A percentile compares a stretch with the other conserved stretches of the same genome.
Evolutionary conservation across 129 eudicot species (phyloP).

Genomic region (Pulicaria dysenterica): DNA sequence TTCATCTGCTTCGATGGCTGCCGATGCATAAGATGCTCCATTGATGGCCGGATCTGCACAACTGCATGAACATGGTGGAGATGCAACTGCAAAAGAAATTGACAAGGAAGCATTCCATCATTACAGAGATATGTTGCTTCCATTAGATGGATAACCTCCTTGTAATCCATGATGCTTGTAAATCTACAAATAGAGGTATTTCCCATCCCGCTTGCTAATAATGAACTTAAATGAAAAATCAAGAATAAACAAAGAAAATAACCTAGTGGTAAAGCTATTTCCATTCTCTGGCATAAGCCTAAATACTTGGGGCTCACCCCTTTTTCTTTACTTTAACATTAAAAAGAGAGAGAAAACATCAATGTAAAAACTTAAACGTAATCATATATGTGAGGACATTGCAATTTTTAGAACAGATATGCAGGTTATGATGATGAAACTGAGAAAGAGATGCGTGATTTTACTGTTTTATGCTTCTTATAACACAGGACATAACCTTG

Average conservation of each 20-base stretch:
- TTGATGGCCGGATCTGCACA: constrained; percentile 90
- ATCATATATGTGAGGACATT: not conserved
- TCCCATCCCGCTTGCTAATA: not conserved
- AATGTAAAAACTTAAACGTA: not conserved
- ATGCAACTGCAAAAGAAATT: constrained; percentile 76
- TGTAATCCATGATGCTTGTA: constrained; percentile 10
- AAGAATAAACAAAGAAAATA: not conserved
- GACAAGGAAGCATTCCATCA: constrained; percentile 16
- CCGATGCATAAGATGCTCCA: constrained; percentile 52
- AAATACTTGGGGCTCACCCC: not conserved
- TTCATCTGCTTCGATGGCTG: constrained; percentile 38
- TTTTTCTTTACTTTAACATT: not conserved
- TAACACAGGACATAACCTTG: constrained; percentile 1
- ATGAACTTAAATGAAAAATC: not conserved
- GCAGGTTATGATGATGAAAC: not conserved
- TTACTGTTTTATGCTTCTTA: not conserved
- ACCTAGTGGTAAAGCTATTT: not conserved
- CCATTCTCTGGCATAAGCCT: not conserved
- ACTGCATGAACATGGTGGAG: constrained; percentile 82
- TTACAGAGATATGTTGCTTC: constrained; percentile 16
- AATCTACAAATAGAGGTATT: not conserved
- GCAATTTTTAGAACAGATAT: not conserved
- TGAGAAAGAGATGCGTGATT: constrained; percentile 5
- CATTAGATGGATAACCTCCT: constrained; percentile 1
- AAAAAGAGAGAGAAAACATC: too few relatives aligned